Base-by-base conservation (phyloP, 169 alveolate genomes). In the Eimeria nieschulzi region DNA sequence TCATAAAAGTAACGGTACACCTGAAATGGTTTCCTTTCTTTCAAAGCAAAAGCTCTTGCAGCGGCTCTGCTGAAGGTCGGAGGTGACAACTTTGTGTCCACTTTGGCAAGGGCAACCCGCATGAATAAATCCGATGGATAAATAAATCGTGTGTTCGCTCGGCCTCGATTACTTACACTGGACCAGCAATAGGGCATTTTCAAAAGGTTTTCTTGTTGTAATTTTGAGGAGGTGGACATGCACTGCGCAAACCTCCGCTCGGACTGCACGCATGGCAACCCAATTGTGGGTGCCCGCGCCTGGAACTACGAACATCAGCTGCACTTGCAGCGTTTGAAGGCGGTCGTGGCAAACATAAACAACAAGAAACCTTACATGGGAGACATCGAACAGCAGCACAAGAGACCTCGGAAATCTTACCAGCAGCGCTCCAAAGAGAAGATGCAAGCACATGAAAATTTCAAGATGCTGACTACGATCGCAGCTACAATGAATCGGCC, bases 251-350 rank as follows among this genome's bases (percentile, higher is more conserved):
- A 90, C 83, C 88, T 68, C 21, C 90, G 93, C 46, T 76, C 93
- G 19, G 93, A 90, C 76, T 90, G 93, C 39, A 90, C 93, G 26
- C 93, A 90, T 75, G 93, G 93, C 26, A 90, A 90, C 84, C 93
- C 93, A 23, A 59, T 72, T 23, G 84, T 90, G 64, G 90, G 93
- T 25, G 76, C 64, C 19, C 83, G 93, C 10, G 93, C 88, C 25
- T 33, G 93, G 90, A 26, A 79, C 33, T 15, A 39, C 46, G 88
- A 61, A 75, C 84, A 76, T 9, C 78, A 63, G 53, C 21, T 76
- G 83, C 93, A 90, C 55, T 73, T 76, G 61, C 66, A 90, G 59
- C 82, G 93, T 33, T 23, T 90, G 84, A 76, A 78, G 82, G 70
- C 70, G 12, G 75, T 90, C 46, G 73, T 25, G 55, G 90, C 93